Evolutionary conservation across 352 stramenopile species (phyloP), one percentile per base, ranked within the genome.

Genomic region (Lagenidium giganteum): DNA sequence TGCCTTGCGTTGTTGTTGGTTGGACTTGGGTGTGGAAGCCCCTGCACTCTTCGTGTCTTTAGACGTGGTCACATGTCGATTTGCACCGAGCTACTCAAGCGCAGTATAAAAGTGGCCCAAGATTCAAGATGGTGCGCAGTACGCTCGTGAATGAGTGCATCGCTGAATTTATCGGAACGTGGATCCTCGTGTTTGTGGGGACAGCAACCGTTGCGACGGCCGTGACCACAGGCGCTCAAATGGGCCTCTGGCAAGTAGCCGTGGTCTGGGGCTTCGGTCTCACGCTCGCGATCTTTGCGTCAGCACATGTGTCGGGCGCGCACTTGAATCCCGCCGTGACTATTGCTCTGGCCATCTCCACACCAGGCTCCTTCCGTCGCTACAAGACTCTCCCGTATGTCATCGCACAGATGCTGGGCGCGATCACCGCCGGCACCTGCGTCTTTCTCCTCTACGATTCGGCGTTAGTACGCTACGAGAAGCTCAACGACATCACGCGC

Each of bases 391-490:
- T 66, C 32, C 51, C 60, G 35, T 70, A 70, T 42, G 14, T 70
- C 2, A 36, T 65, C 27, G 51, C 51, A 20, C 60, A 70, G 25
- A 37, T 37, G 0, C 17, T 65, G 14, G 60, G 60, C 3, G 54
- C 60, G n/a, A 59, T 66, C 43, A 27, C 56, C 7, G 64, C 29
- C 30, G 51, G 60, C 21, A 32, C 63, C 39, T 40, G 68, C 28
- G 30, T 70, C 29, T 68, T 60, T 42, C 23, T 30, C 9, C 57
- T 70, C 27, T 70, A 60, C 47, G 53, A 64, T 11, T 60, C 40
- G 27, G 58, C 54, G 17, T 86, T 93, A 28, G 29, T 37, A 3
- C 51, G 57, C 11, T 87, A 65, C 33, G 79, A 94, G 49, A 17
- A 56, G 4, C 38, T 56, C 25, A 47, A 87, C 29, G 34, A 38